Evolutionary conservation across 2,329 filamentous ascomycete species (phyloP), one percentile per base, ranked within the genome.

Genomic region (Sclerotinia nivalis): DNA sequence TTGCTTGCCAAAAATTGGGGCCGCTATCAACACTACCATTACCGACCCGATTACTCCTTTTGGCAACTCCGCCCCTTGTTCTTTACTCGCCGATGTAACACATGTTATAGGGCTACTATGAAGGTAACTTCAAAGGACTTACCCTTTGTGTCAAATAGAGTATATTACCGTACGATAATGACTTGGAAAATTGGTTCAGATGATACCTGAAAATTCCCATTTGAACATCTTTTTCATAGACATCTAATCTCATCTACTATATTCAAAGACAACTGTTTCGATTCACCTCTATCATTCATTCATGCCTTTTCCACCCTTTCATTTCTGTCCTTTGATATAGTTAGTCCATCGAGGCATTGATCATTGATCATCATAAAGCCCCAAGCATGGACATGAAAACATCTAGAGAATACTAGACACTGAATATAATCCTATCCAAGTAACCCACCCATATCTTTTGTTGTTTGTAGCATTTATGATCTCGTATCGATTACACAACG

Each of bases 381-480:
- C 34, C 34, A n/a, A 50, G 22, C n/a, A 52, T 40, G n/a, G 28
- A 52, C 13, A 43, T 52, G 49, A 65, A 52, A 65, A 37, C 18
- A 22, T 49, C 49, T 52, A 43, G 10, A 52, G 40, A 54, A 65
- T 40, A 40, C 49, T 22, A 50, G 47, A 49, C 61, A 15, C 18
- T 28, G n/a, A 28, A 65, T 40, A n/a, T 65, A 40, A 34, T 20
- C 34, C n/a, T 43, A 40, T 47, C 47, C 47, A 52, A 40, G 15
- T 65, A 65, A 40, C 47, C 47, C 47, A 15, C 49, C 61, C 61
- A 65, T 65, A 65, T 65, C 34, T 59, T 65, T 34, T 64, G 22
- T 52, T 40, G 13, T 54, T 43, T 54, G 47, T 65, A 64, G 13
- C 2, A 25, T 65, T 65, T 28, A 43, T 65, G 25, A 52, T 40